Evolutionary conservation across 495 filamentous ascomycete genomes (phyloP).

Genomic region (Xanthoparmelia taractica): DNA sequence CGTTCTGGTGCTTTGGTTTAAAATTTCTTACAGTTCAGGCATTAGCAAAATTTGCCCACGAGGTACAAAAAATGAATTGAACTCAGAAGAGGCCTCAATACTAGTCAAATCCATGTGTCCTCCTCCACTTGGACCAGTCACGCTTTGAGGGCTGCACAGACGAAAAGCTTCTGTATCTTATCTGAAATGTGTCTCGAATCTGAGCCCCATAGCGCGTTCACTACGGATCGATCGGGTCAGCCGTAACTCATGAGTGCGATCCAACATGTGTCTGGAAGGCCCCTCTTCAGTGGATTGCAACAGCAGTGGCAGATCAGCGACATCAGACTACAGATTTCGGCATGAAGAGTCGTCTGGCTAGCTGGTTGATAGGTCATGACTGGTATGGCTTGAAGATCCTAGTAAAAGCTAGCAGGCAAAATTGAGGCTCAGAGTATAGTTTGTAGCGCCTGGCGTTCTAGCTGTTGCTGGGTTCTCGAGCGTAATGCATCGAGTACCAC

Average conservation of each 20-base stretch:
- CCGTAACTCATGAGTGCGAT: slow-evolving; percentile 6
- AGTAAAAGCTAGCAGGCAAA: neutral
- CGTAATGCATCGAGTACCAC: neutral
- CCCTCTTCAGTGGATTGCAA: neutral
- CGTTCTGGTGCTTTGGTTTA: neutral
- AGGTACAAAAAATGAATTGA: neutral
- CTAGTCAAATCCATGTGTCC: neutral
- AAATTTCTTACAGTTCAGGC: neutral
- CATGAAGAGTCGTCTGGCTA: neutral
- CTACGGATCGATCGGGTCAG: too few relatives aligned
- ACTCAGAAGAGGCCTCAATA: neutral
- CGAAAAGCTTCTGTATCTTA: neutral
- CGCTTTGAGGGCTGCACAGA: neutral
- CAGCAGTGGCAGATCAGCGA: neutral
- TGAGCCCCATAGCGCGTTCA: neutral
- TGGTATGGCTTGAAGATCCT: neutral
- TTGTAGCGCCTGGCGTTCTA: neutral
- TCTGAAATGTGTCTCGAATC: neutral
- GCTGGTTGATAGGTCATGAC: slow-evolving; percentile 2
- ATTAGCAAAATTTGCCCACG: neutral
- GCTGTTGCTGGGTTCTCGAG: neutral
- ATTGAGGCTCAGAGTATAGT: slow-evolving; percentile 10
- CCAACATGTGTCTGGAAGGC: slow-evolving; percentile 1
- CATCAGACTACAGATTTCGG: neutral
- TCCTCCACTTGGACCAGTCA: neutral